These are phyloP conservation scores for Hyaloperonospora brassicae DNA, from an alignment of 352 stramenopile genomes.

Conservation along the genomic window DNA sequence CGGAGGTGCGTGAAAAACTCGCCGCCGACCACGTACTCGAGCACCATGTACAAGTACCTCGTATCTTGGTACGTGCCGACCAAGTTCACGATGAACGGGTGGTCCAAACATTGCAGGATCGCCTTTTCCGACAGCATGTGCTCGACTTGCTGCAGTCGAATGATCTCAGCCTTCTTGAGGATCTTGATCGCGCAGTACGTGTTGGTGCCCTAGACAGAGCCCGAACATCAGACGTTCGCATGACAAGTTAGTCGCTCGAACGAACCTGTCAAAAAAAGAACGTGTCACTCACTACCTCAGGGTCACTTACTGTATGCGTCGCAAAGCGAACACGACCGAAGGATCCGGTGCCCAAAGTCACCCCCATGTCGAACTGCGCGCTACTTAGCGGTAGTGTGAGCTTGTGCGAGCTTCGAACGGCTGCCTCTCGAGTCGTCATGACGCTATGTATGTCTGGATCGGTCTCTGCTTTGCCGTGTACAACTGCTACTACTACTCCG, in stretches of 20 bases:
- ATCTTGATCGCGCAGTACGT: conserved; percentile 97
- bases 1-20: conserved; percentile 96
- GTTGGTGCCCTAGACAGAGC: conserved; percentile 49
- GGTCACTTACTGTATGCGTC: conserved; percentile 85
- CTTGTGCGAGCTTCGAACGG: conserved; percentile 44
- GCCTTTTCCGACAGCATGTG: conserved; percentile 96
- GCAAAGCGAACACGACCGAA: conserved; percentile 95
- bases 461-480: background rate
- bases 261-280: no score
- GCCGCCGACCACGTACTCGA: conserved; percentile 95
- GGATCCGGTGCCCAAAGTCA: conserved; percentile 94
- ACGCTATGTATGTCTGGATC: conserved; percentile 8
- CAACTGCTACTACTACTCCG: no score
- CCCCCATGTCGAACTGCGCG: conserved; percentile 91
- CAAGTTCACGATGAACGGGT: conserved; percentile 96
- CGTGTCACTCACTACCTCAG: background rate
- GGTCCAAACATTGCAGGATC: conserved; percentile 88
- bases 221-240: no score
- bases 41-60: conserved; percentile 95
- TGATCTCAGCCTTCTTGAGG: conserved; percentile 95
- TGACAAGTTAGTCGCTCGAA: no score
- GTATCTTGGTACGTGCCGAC: conserved; percentile 91
- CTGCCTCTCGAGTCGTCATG: conserved; percentile 21
- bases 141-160: conserved; percentile 93
- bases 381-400: conserved; percentile 55